Conservation (phyloP, 257 asterid species). For the Ilex aquifolium region DNA sequence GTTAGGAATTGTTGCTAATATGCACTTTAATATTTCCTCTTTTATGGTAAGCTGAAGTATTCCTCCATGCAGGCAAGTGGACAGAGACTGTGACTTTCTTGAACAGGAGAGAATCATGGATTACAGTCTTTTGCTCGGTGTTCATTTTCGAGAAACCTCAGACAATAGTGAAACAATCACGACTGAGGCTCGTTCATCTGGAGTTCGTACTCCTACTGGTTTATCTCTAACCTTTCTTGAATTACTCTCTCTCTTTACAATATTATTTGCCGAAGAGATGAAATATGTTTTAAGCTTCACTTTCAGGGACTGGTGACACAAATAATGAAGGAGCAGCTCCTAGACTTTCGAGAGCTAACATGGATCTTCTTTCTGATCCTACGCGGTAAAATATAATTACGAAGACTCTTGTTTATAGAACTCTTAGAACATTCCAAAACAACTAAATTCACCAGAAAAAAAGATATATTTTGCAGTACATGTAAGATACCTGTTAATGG, state of each 20-base stretch:
- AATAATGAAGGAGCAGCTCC: slow-evolving; percentile 31
- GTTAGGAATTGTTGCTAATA: too few species aligned
- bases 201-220: slow-evolving; percentile 31
- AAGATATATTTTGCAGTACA: too few species aligned
- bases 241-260: background rate
- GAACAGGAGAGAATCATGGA: slow-evolving; percentile 95
- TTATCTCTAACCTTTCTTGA: slow-evolving; percentile 3
- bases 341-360: slow-evolving; percentile 27
- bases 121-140: slow-evolving; percentile 84
- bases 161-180: slow-evolving; percentile 49
- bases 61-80: slow-evolving; percentile 67
- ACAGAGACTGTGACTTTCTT: slow-evolving; percentile 85
- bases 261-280: background rate
- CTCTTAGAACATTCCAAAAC: too few species aligned
- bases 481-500: too few species aligned
- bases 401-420: too few species aligned
- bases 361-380: slow-evolving; percentile 26
- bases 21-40: background rate
- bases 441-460: too few species aligned
- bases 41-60: background rate
- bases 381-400: slow-evolving; percentile 26
- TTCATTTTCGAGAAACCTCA: slow-evolving; percentile 75
- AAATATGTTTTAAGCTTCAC: background rate
- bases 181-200: slow-evolving; percentile 19
- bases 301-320: slow-evolving; percentile 28